Evolutionary conservation across 169 alveolate genomes (phyloP), one percentile per base, ranked within the genome.

Genomic region (Cryptosporidium viatorum): DNA sequence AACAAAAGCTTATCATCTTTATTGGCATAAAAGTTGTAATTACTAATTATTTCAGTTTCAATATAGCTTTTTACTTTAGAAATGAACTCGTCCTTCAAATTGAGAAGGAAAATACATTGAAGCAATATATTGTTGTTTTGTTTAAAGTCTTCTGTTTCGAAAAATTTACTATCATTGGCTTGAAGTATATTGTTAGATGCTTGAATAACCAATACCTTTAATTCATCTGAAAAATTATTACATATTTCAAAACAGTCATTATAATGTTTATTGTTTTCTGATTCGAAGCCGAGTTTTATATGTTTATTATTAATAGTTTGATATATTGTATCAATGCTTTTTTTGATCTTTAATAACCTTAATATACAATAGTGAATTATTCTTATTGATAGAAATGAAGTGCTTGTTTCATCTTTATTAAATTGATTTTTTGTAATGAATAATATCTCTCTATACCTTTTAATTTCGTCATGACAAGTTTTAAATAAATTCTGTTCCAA

Each of bases 1-100:
- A 80, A 80, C 33, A 45, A 39, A 43, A 80, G 62, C 26, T 59
- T 80, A 18, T 75, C 86, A 59, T 80, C 51, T 31, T 62, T 48
- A 45, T 43, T n/a, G 18, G 26, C 29, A 16, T 21, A 37, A 60
- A 80, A 39, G n/a, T 62, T 39, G 29, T 14, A 51, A 16, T 60
- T 39, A 1, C 9, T n/a, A 10, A 80, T 43, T n/a, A 80, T 60
- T 43, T 80, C 74, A n/a, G 50, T 18, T 18, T 43, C 31, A 41
- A 80, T n/a, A 26, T 62, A 62, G 8, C 26, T 48, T 3, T 80
- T 59, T 12, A 65, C 62, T 39, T 41, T 16, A 21, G 31, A 18
- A 26, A 80, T 80, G 45, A 80, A 80, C 37, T 43, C 65, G 1
- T 33, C 74, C n/a, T 80, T 59, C 6, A 80, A 48, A 12, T 80